phyloP scores from a whole-genome alignment of 2,329 filamentous ascomycete species.

The Catunica adiposa region DNA sequence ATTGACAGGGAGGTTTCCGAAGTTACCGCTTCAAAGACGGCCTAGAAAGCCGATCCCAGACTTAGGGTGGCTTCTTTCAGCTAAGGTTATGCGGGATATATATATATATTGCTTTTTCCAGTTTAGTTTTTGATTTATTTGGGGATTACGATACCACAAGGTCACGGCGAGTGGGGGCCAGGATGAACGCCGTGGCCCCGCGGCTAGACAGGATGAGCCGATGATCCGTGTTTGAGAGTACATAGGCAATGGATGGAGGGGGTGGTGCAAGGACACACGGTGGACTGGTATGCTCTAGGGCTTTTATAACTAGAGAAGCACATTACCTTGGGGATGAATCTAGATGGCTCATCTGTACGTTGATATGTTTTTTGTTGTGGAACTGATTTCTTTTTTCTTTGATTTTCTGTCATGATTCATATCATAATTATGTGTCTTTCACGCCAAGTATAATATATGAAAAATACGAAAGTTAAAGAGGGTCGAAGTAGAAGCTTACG shows the following conservation, averaged over 20 bases:
- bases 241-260: not conserved
- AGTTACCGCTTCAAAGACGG: conserved; percentile 29
- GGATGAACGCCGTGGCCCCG: not conserved
- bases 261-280: not conserved
- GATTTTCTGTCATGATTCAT: not conserved
- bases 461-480: not conserved
- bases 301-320: not conserved
- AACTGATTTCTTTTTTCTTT: not conserved
- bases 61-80: not conserved
- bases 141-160: conserved; percentile 11
- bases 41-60: not conserved
- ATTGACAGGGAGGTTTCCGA: conserved; percentile 42
- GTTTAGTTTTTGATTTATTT: not conserved
- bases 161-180: conserved; percentile 8
- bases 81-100: no score
- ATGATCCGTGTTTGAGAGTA: not conserved
- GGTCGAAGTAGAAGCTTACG: not conserved
- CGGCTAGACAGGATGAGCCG: not conserved
- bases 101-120: not conserved
- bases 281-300: not conserved
- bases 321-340: not conserved
- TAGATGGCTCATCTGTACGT: not conserved
- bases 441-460: not conserved
- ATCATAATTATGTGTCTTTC: not conserved
- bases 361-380: not conserved